Evolutionary conservation across 192 early-diverging fungal genomes (phyloP), one percentile per base, ranked within the genome.

Genomic region (Mortierella alpina): DNA sequence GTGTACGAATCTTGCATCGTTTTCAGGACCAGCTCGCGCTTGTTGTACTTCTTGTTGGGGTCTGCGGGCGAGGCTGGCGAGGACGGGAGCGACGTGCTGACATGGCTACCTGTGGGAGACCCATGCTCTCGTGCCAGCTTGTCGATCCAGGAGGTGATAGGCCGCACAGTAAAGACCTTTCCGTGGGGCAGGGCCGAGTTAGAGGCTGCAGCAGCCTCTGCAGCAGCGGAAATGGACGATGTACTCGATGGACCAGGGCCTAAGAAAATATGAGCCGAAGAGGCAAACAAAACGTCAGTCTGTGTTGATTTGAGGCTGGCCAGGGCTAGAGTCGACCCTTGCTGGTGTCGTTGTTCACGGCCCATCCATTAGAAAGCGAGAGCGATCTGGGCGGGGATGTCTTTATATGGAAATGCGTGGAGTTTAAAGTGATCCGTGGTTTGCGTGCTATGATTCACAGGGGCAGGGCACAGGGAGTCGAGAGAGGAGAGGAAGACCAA

Each of bases 1-100:
- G 93, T 90, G 75, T 94, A 96, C 42, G 89, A 90, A 63, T 94
- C 89, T 44, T 85, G 77, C 84, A 94, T 92, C 58, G 72, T 85
- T 73, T 89, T 92, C 39, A 86, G 68, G 6, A 89, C 86, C 46
- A 91, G 68, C 2, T 77, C 51, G 44, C 68, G 52, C 52, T 73
- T 63, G 14, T 67, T 42, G 49, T 72, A 72, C 44, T 59, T 68
- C 6, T 63, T 51, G 6, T 44, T 39, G 23, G 67, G 46, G 41
- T 51, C 63, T 55, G 22, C 23, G 14, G 45, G 53, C 5, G 63
- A 18, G 12, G 49, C 31, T 31, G 31, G 52, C 13, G 66, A 64
- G 18, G 31, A 31, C 31, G 31, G 31, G 31, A 31, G 31, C 31
- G 31, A 31, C 31, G 31, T 31, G 31, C 31, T 31, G 31, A 31